phyloP scores from a whole-genome alignment of 2,329 filamentous ascomycete genomes.

The Fusarium denticulatum region DNA sequence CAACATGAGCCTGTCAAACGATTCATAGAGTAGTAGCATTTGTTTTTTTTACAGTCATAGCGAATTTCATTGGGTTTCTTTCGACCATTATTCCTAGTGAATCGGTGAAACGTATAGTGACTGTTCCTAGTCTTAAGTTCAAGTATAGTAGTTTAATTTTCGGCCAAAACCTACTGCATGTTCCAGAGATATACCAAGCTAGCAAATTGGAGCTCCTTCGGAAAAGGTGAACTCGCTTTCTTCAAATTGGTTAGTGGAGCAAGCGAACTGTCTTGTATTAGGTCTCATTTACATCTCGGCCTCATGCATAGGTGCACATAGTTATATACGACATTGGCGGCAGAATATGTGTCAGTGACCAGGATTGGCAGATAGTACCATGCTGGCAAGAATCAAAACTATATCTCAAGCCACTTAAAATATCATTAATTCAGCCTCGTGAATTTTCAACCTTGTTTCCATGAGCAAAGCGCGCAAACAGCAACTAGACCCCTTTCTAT shows the following conservation, averaged over 20 bases:
- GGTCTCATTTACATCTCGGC: neutral
- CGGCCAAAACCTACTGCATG: neutral
- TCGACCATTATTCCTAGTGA: neutral
- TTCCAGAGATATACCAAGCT: neutral
- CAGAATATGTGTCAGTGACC: no score
- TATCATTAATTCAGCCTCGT: neutral
- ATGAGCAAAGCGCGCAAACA: neutral
- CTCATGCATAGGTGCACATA: neutral
- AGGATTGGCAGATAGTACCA: neutral
- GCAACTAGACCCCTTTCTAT: neutral
- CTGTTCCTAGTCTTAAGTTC: neutral
- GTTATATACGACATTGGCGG: no score
- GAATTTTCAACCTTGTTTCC: neutral
- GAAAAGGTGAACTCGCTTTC: neutral
- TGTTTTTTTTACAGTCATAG: neutral
- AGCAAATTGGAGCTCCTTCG: rapidly evolving
- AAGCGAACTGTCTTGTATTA: neutral
- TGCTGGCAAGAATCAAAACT: no score
- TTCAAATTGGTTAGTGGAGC: no score
- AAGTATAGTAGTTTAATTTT: neutral
- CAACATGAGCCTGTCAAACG: conserved; percentile 15
- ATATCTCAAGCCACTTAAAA: neutral
- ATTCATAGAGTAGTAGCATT: neutral
- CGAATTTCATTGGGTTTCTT: neutral
- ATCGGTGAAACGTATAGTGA: no score